A percentile compares a stretch with the other conserved stretches of the same genome.
phyloP scores from a whole-genome alignment of 2,329 filamentous ascomycete species.

The Apiospora sp. region DNA sequence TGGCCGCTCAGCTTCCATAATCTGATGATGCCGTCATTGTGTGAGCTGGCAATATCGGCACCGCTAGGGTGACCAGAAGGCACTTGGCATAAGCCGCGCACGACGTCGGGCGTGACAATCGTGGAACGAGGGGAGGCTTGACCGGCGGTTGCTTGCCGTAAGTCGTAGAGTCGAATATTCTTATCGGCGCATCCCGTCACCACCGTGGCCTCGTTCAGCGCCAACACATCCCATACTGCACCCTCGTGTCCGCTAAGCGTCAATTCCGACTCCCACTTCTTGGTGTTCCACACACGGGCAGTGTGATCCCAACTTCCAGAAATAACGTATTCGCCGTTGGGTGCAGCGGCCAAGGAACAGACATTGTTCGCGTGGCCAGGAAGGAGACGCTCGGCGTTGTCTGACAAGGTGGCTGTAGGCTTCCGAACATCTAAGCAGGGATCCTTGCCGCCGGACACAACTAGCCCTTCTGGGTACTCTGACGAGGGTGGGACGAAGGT shows the following conservation, averaged over 20 bases:
- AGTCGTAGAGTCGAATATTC: conserved; percentile 83
- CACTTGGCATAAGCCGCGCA: conserved; percentile 88
- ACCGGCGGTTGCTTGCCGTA: conserved; percentile 66
- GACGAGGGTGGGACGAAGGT: conserved; percentile 76
- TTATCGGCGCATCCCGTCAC: conserved; percentile 95
- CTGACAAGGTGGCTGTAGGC: conserved; percentile 69
- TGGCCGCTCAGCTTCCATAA: conserved; percentile 85
- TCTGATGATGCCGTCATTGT: conserved; percentile 89
- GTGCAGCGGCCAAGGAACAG: conserved; percentile 82
- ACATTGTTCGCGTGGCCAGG: conserved; percentile 89
- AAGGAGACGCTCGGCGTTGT: conserved; percentile 85
- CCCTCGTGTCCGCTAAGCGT: conserved; percentile 79
- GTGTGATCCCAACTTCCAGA: conserved; percentile 95
- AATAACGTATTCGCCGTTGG: conserved; percentile 76
- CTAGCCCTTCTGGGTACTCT: conserved; percentile 77
- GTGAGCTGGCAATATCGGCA: conserved; percentile 92
- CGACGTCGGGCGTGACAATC: conserved; percentile 77
- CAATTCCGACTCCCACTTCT: conserved; percentile 81
- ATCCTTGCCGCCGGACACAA: conserved; percentile 90
- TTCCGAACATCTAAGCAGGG: conserved; percentile 90
- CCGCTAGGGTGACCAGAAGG: conserved; percentile 78
- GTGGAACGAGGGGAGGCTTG: conserved; percentile 60
- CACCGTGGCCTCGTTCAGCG: conserved; percentile 79
- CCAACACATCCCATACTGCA: conserved; percentile 87
- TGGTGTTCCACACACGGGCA: conserved; percentile 85